A percentile compares a stretch with the other conserved stretches of the same genome.
phyloP scores from a whole-genome alignment of 176 grass and related monocot genomes.

The Eragrostis curvula region DNA sequence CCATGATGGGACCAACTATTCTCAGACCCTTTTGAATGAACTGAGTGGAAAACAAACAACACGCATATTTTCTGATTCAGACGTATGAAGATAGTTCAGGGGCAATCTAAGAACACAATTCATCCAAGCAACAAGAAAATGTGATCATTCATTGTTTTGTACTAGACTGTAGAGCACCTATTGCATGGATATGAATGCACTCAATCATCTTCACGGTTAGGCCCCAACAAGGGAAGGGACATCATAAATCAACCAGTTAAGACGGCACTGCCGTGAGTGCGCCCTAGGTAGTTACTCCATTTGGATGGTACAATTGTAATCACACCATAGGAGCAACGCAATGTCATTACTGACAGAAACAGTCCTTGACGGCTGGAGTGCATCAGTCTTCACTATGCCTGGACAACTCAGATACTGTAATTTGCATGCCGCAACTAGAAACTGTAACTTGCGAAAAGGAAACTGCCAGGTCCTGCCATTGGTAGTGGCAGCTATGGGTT shows the following conservation, averaged over 20 bases:
- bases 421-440: too few relatives aligned
- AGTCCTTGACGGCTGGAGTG: neutral
- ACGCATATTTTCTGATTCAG: constrained; percentile 12
- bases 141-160: neutral
- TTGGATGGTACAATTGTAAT: neutral
- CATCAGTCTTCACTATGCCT: too few relatives aligned
- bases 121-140: neutral
- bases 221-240: neutral
- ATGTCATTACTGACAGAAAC: neutral
- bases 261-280: neutral
- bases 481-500: neutral
- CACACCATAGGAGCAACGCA: neutral
- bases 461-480: neutral
- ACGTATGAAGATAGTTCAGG: neutral
- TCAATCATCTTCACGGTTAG: neutral
- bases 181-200: constrained; percentile 23
- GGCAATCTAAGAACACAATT: neutral
- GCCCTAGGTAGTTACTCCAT: neutral
- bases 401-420: too few relatives aligned
- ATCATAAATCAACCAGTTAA: constrained; percentile 7
- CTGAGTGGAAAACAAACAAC: neutral
- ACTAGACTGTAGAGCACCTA: neutral
- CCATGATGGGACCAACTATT: constrained; percentile 27
- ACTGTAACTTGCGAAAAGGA: too few relatives aligned
- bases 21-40: constrained; percentile 16